Evolutionary conservation across 768 basidiomycete species (phyloP), one percentile per base, ranked within the genome.

Genomic region (Lactarius hengduanensis): DNA sequence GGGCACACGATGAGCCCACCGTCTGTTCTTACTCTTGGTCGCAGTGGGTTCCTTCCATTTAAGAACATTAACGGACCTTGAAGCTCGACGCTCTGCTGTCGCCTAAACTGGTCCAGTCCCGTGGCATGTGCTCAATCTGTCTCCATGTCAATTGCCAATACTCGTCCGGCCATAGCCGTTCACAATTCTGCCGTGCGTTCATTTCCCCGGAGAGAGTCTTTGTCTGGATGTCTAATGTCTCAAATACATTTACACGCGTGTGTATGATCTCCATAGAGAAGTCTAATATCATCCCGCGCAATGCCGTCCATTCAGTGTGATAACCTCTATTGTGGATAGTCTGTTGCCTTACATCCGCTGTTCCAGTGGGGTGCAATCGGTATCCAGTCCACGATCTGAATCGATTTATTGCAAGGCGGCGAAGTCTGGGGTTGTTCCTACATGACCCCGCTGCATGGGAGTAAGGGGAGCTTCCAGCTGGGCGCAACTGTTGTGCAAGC

Each of bases 151-250:
- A 73, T 62, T 75, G 62, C 62, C 66, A 71, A 66, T 73, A 74
- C 63, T 71, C 67, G n/a, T 71, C 67, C 47, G 60, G 73, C 9
- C 76, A 74, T 28, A 83, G 62, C 84, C 84, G 5, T 74, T 85
- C 73, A 74, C 79, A 3, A 83, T 84, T 40, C 84, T 84, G 3
- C 72, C 87, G 15, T 79, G 81, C 9, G 82, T 83, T 6, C 83
- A 75, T 64, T 65, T 22, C 11, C 22, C 22, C 4, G 47, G 22
- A 22, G 22, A 22, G 47, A 82, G 30, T 84, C 83, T 1, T 50
- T 50, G 50, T 22, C 81, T 83, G 60, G 73, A 79, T 30, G 86
- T 84, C 2, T 79, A 56, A 79, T 13, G 73, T 81, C 32, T 71
- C 86, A 20, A 43, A 30, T 53, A 20, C 26, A 34, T 38, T 28